These are phyloP conservation scores for Thelephora terrestris DNA, from an alignment of 1,284 basidiomycete genomes.

Conservation along the genomic window DNA sequence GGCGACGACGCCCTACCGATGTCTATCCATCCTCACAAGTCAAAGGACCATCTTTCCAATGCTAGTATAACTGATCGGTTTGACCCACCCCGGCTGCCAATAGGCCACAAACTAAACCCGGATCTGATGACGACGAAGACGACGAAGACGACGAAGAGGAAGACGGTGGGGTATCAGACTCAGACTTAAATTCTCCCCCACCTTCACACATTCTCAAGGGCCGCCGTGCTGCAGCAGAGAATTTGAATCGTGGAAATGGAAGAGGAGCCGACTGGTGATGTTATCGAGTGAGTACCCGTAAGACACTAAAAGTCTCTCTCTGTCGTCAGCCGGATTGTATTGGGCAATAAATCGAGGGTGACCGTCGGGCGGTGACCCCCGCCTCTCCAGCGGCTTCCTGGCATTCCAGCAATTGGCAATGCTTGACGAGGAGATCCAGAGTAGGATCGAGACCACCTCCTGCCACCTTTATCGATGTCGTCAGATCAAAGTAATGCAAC, in stretches of 20 bases:
- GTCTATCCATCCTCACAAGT: constrained; percentile 43
- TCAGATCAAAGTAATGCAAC: too few relatives aligned
- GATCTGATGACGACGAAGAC: constrained; percentile 27
- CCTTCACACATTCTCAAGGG: constrained; percentile 48
- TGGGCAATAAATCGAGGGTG: too few relatives aligned
- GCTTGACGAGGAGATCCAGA: too few relatives aligned
- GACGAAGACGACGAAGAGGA: constrained; percentile 23
- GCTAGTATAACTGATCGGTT: constrained; percentile 16
- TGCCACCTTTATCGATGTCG: too few relatives aligned
- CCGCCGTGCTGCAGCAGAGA: constrained; percentile 37
- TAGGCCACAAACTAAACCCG: constrained; percentile 15
- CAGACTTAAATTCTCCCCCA: constrained; percentile 21
- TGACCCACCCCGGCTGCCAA: constrained; percentile 15
- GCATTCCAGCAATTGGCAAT: too few relatives aligned
- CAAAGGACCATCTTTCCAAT: constrained; percentile 19
- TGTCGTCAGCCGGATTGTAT: too few relatives aligned
- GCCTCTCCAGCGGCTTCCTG: too few relatives aligned
- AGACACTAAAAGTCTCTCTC: too few relatives aligned
- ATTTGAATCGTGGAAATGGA: background rate
- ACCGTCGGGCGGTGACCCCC: too few relatives aligned
- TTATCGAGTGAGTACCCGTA: too few relatives aligned
- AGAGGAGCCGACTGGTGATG: background rate
- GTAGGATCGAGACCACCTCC: too few relatives aligned
- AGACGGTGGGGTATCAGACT: constrained; percentile 30
- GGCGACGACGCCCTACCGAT: constrained; percentile 25